phyloP scores from a whole-genome alignment of 1,284 basidiomycete genomes.

The Cutaneotrichosporon dermatis region DNA sequence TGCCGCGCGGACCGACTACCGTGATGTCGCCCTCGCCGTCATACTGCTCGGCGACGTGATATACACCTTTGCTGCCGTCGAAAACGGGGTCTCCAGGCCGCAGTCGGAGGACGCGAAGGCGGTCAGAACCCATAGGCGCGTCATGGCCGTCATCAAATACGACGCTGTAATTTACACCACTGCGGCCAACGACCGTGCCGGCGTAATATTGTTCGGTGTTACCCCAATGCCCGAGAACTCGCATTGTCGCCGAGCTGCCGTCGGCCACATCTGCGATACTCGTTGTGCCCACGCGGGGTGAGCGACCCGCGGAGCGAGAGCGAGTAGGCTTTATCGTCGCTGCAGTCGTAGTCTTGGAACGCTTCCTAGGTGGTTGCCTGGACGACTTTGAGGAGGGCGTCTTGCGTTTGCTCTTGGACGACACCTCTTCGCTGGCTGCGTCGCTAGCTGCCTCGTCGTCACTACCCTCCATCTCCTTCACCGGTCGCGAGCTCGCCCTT shows the following conservation, averaged over 20 bases:
- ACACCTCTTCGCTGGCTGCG: not conserved
- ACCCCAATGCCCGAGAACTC: slow-evolving; percentile 15
- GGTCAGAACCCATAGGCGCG: not conserved
- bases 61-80: not conserved
- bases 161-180: slow-evolving; percentile 5
- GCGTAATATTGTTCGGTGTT: slow-evolving; percentile 12
- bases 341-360: not conserved
- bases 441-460: too few species aligned
- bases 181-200: slow-evolving; percentile 13
- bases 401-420: not conserved
- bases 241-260: not conserved
- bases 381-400: not conserved
- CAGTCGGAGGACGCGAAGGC: slow-evolving; percentile 11
- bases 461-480: too few species aligned
- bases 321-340: not conserved
- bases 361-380: not conserved
- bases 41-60: slow-evolving; percentile 5
- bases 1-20: not conserved
- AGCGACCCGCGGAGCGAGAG: not conserved
- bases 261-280: not conserved
- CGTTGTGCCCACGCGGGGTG: too few species aligned
- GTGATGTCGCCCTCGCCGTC: slow-evolving; percentile 3
- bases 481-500: not conserved
- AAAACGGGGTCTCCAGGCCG: slow-evolving; percentile 13
- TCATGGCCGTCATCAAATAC: slow-evolving; percentile 13